A percentile compares a stretch with the other conserved stretches of the same genome.
phyloP scores from a whole-genome alignment of 2,329 filamentous ascomycete genomes.

The Cercospora sp. region DNA sequence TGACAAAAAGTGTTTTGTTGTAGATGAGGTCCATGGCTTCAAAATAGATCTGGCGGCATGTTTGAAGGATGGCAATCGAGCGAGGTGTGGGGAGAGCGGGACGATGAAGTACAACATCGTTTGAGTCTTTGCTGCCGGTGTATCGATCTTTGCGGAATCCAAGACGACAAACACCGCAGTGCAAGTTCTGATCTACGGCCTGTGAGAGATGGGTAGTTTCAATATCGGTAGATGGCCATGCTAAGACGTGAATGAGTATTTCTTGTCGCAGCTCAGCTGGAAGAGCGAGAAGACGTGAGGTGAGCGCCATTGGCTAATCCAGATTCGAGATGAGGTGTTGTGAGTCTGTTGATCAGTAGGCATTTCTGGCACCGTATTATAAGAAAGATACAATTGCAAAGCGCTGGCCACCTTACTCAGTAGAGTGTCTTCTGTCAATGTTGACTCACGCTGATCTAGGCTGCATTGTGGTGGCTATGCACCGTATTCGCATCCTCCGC shows the following conservation, averaged over 20 bases:
- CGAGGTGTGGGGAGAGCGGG: background rate
- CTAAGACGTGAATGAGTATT: background rate
- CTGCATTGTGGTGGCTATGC: background rate
- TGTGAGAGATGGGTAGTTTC: too few species aligned
- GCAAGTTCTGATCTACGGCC: too few species aligned
- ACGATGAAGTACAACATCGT: background rate
- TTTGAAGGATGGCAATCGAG: background rate
- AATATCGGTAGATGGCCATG: background rate
- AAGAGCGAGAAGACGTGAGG: background rate
- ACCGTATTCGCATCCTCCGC: background rate
- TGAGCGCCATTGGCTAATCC: background rate
- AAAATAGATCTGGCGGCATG: slow-evolving; percentile 1
- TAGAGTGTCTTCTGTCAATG: background rate
- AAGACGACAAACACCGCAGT: background rate
- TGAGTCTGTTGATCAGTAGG: background rate
- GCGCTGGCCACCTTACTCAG: background rate
- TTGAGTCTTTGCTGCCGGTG: background rate
- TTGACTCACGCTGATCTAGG: background rate
- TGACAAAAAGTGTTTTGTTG: slow-evolving; percentile 1
- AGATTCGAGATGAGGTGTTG: background rate
- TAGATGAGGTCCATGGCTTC: background rate
- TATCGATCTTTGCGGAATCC: background rate
- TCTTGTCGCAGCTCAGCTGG: slow-evolving; percentile 1
- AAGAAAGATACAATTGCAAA: background rate
- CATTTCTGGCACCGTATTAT: background rate